Base-by-base conservation (phyloP, 768 basidiomycete genomes). In the Trametes maxima region DNA sequence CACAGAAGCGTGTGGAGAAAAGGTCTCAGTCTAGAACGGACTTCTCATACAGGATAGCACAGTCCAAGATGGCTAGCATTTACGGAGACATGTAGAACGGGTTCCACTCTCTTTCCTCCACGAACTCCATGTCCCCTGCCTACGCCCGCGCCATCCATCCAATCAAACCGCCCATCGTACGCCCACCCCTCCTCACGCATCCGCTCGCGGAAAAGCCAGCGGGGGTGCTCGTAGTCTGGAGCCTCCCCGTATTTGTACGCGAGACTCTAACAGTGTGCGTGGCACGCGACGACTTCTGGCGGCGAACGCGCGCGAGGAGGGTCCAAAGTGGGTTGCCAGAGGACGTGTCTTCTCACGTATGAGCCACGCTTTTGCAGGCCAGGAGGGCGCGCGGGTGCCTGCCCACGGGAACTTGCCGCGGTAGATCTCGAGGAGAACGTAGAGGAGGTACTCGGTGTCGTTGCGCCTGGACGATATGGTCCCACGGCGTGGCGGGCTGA, bases 401-500 rank as follows among this genome's bases (percentile, higher is more conserved):
- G 28, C 8, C 71, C 69, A 72, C 0, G 71, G 71, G 1, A 72
- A 64, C 19, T 21, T 35, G 8, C 69, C 69, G 25, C 64, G 67
- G n/a, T 68, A 50, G 46, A 72, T 50, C 37, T 60, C 69, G 7
- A 72, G 35, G 13, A 72, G 59, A 37, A 66, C 45, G 17, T 57
- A 54, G 1, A 66, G 65, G 17, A 72, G 46, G 3, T 66, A 43
- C 59, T 72, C 71, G 16, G 70, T 14, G 54, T 72, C 71, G 35
- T 72, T 71, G 14, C 67, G 54, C 12, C 71, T 4, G 25, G 22
- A 21, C 24, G 24, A 24, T 14, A 24, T 24, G 22, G 13, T 2
- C 10, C 58, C 63, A 21, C n/a, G 67, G 64, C 66, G 25, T 55
- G 50, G 33, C 64, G 66, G 13, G 55, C 47, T 39, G 60, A 53